phyloP scores from a whole-genome alignment of 2,329 filamentous ascomycete species.

The Venturia oleaginea region DNA sequence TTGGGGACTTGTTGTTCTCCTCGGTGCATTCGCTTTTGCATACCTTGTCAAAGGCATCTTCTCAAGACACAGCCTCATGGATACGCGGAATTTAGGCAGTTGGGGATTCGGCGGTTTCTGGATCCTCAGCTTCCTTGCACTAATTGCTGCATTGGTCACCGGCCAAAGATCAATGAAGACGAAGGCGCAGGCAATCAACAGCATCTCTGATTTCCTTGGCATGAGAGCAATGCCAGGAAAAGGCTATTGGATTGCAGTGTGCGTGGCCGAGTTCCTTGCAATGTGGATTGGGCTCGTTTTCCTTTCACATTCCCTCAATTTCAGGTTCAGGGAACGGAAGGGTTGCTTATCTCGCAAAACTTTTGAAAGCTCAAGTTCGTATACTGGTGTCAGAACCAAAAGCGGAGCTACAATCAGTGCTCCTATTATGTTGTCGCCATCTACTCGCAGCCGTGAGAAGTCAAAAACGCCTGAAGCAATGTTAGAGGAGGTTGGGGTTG shows the following conservation, averaged over 20 bases:
- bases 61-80: neutral
- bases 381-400: neutral
- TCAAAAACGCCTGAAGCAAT: neutral
- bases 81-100: neutral
- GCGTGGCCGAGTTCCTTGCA: neutral
- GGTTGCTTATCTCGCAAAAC: neutral
- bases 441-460: neutral
- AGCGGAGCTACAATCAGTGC: neutral
- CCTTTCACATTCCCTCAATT: neutral
- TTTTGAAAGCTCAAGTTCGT: neutral
- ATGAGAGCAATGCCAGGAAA: neutral
- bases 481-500: neutral
- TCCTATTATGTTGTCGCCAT: neutral
- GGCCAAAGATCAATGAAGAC: neutral
- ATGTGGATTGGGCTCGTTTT: neutral
- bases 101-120: neutral
- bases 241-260: neutral
- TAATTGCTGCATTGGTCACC: neutral
- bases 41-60: neutral
- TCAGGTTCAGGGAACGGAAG: neutral
- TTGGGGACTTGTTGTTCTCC: neutral
- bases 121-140: neutral
- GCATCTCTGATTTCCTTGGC: neutral
- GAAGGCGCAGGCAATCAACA: neutral
- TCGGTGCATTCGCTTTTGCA: neutral